A percentile compares a stretch with the other conserved stretches of the same genome.
Conservation (phyloP, 371 early-diverging fungal genomes). For the Blastocladiella emersonii region DNA sequence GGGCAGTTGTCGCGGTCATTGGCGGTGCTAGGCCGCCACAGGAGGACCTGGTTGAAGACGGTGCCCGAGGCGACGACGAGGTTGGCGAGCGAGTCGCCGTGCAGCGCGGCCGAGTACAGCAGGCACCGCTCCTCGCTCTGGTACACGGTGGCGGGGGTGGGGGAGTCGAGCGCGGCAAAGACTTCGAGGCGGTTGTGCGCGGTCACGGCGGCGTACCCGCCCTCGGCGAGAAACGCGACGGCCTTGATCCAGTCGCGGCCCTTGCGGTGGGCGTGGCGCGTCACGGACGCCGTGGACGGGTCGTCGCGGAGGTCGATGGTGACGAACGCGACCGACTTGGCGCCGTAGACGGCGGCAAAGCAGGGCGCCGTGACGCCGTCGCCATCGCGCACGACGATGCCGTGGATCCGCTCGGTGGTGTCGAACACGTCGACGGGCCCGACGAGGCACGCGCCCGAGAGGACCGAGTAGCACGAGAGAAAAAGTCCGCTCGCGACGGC, state of each 20-base stretch:
- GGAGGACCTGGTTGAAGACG: slow-evolving; percentile 60
- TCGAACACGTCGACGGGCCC: not conserved
- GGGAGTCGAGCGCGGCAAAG: not conserved
- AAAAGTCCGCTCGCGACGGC: not conserved
- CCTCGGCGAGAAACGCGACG: not conserved
- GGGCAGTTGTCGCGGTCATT: slow-evolving; percentile 10
- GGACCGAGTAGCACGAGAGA: not conserved
- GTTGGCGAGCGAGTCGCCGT: slow-evolving; percentile 29
- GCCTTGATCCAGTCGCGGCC: not conserved
- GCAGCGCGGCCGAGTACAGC: slow-evolving; percentile 53
- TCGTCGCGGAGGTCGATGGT: too few relatives aligned
- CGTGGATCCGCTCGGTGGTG: not conserved
- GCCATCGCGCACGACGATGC: not conserved
- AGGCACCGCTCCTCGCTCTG: slow-evolving; percentile 30
- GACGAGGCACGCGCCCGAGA: not conserved
- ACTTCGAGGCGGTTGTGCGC: not conserved
- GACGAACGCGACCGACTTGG: not conserved
- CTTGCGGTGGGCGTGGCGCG: not conserved
- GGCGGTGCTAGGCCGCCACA: slow-evolving; percentile 37
- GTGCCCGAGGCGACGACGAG: slow-evolving; percentile 63
- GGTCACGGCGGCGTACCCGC: not conserved
- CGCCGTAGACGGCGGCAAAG: not conserved
- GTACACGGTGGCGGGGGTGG: not conserved
- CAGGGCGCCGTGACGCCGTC: not conserved
- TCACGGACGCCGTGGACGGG: not conserved